Evolutionary conservation across 352 stramenopile species (phyloP), one percentile per base, ranked within the genome.

Genomic region (Globisporangium cystogenes): DNA sequence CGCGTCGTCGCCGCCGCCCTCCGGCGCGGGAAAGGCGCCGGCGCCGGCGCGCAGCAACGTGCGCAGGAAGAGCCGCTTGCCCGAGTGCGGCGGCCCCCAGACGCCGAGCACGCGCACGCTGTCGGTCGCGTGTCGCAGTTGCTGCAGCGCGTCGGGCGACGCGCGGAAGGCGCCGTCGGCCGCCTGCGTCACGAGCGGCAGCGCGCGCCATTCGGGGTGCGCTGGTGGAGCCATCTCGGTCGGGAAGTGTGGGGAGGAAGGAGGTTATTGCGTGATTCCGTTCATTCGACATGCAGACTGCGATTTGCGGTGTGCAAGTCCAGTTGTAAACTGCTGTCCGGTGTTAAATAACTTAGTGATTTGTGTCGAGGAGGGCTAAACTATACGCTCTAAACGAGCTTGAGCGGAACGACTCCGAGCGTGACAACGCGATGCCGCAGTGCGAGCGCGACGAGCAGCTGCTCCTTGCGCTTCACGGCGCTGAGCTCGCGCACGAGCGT

Each of bases 361-460:
- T n/a, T n/a, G n/a, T n/a, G n/a, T n/a, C n/a, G n/a, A n/a, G 26
- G 26, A 29, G 26, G 5, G 26, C 26, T 29, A n/a, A n/a, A n/a
- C n/a, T n/a, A n/a, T n/a, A n/a, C n/a, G n/a, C n/a, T n/a, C n/a
- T n/a, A n/a, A n/a, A n/a, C n/a, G 4, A 39, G 12, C 57, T 83
- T 87, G 36, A 60, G 51, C 7, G 62, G 60, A 37, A 74, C 57
- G 26, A n/a, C n/a, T n/a, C 26, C 26, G 26, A 87, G 51, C 57
- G 81, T 82, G 47, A 86, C 59, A n/a, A 80, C 56, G 41, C 74
- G 64, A 6, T 63, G 74, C 27, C 73, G 74, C 51, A 88, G 50
- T 18, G 74, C 75, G 16, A 81, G 55, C 27, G 85, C 48, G 29
- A 80, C 68, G 31, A 88, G 62, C 12, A 63, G 55, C 53, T 83